These are phyloP conservation scores for Fusarium annulatum DNA, from an alignment of 2,329 filamentous ascomycete genomes.

Conservation along the genomic window DNA sequence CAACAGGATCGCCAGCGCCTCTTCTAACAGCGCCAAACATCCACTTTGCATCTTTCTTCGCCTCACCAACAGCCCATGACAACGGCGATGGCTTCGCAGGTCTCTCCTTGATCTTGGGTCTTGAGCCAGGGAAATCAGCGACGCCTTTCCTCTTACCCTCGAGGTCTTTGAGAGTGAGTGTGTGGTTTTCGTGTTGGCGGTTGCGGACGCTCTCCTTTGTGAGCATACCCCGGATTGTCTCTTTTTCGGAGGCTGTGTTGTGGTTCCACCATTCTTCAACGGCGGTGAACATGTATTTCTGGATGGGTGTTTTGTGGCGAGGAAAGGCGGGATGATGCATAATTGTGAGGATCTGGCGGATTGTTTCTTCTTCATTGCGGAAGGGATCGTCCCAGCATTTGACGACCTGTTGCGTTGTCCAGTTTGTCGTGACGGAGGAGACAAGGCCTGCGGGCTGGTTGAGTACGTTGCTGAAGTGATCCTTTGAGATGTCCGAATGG, in stretches of 20 bases:
- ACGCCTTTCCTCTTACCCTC: constrained; percentile 41
- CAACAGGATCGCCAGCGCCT: constrained; percentile 30
- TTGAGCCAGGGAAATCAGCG: constrained; percentile 43
- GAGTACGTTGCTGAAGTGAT: constrained; percentile 80
- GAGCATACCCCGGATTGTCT: constrained; percentile 38
- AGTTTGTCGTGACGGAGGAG: constrained; percentile 46
- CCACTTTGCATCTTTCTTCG: constrained; percentile 35
- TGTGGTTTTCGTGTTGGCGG: constrained; percentile 46
- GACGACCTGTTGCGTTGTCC: constrained; percentile 45
- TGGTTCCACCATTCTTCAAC: constrained; percentile 81
- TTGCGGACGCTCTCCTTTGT: constrained; percentile 43
- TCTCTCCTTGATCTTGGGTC: constrained; percentile 37
- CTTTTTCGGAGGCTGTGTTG: constrained; percentile 36
- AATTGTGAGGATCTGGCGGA: constrained; percentile 77
- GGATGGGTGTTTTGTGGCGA: constrained; percentile 73
- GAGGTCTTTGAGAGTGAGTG: constrained; percentile 41
- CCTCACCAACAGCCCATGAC: constrained; percentile 35
- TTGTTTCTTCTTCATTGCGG: constrained; percentile 76
- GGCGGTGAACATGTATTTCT: constrained; percentile 83
- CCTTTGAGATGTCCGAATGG: constrained; percentile 81
- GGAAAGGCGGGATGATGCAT: constrained; percentile 89
- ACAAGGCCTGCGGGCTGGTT: constrained; percentile 46
- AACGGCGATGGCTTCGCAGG: constrained; percentile 38
- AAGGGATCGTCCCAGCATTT: constrained; percentile 76
- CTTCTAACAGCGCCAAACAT: constrained; percentile 27